phyloP scores from a whole-genome alignment of 768 basidiomycete species.

The Lactarius pseudohatsudake region DNA sequence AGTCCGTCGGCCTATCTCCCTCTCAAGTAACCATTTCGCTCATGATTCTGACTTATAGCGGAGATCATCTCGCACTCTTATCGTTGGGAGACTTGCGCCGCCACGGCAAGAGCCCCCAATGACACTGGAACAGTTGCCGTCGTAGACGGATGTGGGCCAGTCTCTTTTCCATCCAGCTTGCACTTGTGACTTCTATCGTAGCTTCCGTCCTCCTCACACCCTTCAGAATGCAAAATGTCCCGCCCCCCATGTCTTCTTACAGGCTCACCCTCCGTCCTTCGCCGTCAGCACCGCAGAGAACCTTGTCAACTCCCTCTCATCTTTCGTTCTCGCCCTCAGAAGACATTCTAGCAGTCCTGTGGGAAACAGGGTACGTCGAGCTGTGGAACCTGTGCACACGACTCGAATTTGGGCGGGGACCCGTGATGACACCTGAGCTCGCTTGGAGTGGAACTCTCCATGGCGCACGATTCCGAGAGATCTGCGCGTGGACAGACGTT shows the following conservation, averaged over 20 bases:
- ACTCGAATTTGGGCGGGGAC: constrained; percentile 53
- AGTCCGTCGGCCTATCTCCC: constrained; percentile 44
- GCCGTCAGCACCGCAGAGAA: constrained; percentile 41
- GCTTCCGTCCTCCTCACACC: constrained; percentile 82
- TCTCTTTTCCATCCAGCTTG: background rate
- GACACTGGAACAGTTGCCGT: constrained; percentile 89
- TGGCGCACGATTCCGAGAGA: constrained; percentile 25
- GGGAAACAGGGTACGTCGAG: constrained; percentile 66
- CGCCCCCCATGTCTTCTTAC: constrained; percentile 94
- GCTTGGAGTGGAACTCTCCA: constrained; percentile 32
- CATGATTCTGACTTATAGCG: constrained; percentile 37
- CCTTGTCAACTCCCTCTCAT: constrained; percentile 64
- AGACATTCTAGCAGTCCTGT: constrained; percentile 66
- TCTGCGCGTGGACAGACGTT: constrained; percentile 15
- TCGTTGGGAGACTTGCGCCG: constrained; percentile 75
- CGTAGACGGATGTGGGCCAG: constrained; percentile 77
- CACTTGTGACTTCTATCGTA: constrained; percentile 35
- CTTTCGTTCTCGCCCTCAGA: constrained; percentile 55
- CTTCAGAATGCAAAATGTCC: constrained; percentile 90
- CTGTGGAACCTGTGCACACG: constrained; percentile 71
- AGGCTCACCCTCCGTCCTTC: constrained; percentile 37
- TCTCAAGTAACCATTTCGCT: background rate
- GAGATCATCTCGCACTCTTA: constrained; percentile 61
- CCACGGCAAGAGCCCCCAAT: constrained; percentile 55
- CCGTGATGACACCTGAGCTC: constrained; percentile 59